phyloP scores from a whole-genome alignment of 139 green algal species.

The Choricystis sp. region DNA sequence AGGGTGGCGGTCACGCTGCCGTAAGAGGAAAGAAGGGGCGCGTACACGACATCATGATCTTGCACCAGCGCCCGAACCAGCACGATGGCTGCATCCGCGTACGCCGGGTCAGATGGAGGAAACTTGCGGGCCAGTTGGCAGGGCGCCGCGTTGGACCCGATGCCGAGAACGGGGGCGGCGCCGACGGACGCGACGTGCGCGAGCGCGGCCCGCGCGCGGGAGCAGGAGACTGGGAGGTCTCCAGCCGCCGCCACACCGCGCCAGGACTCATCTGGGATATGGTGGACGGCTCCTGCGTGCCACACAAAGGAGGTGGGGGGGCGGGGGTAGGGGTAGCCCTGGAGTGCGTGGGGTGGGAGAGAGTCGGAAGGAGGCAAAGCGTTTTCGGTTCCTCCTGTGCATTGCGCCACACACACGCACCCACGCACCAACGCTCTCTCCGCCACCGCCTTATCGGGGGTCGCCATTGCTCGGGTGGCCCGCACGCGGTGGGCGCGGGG shows the following conservation, averaged over 20 bases:
- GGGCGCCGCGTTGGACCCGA: conserved; percentile 44
- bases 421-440: no score
- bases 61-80: conserved; percentile 26
- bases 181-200: not conserved
- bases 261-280: conserved; percentile 22
- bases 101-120: conserved; percentile 12
- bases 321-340: conserved; percentile 37
- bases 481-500: no score
- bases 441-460: no score
- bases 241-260: not conserved
- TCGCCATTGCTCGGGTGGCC: no score
- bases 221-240: not conserved
- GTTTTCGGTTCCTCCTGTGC: no score
- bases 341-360: no score
- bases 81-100: conserved; percentile 24
- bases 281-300: conserved; percentile 16
- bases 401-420: no score
- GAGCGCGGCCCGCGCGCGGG: not conserved
- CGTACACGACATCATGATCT: conserved; percentile 47
- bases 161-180: conserved; percentile 33
- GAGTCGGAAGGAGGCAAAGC: no score
- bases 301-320: conserved; percentile 33
- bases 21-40: conserved; percentile 36
- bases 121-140: conserved; percentile 44
- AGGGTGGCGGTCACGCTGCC: conserved; percentile 39